Conservation (phyloP, 108 stramenopile genomes). For the Fragilaria radians region DNA sequence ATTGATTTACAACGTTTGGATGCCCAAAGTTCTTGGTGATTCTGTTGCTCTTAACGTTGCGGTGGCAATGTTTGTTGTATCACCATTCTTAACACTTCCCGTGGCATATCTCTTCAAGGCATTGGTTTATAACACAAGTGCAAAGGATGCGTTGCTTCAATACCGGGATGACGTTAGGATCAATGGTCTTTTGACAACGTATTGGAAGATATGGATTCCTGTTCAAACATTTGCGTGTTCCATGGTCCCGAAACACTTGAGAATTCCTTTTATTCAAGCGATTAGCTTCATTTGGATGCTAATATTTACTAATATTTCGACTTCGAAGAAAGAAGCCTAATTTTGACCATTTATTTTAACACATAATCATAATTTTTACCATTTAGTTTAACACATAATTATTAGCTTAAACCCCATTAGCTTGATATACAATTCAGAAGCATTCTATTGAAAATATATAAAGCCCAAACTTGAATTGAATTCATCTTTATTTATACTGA, state of each 20-base stretch:
- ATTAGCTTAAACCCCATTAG: too few species aligned
- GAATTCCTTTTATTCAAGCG: slow-evolving; percentile 23
- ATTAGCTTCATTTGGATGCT: slow-evolving; percentile 34
- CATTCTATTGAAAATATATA: too few species aligned
- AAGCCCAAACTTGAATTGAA: too few species aligned
- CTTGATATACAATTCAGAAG: too few species aligned
- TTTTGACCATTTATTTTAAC: too few species aligned
- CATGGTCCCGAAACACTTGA: slow-evolving; percentile 25
- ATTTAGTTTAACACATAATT: too few species aligned
- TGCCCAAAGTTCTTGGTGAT: slow-evolving; percentile 41
- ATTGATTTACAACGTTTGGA: slow-evolving; percentile 50
- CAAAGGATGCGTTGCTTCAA: slow-evolving; percentile 23
- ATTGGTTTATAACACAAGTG: slow-evolving; percentile 27
- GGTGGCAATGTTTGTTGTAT: slow-evolving; percentile 30
- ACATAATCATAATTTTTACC: too few species aligned
- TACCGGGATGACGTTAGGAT: slow-evolving; percentile 24
- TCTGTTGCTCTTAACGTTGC: slow-evolving; percentile 24
- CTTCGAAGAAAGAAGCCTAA: too few species aligned
- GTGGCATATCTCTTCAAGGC: slow-evolving; percentile 54
- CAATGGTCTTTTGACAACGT: slow-evolving; percentile 19
- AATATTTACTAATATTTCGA: too few species aligned
- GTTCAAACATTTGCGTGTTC: slow-evolving; percentile 21
- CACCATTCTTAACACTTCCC: slow-evolving; percentile 42
- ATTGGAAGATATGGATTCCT: slow-evolving; percentile 27
- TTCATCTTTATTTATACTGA: too few species aligned